Evolutionary conservation across 768 basidiomycete genomes (phyloP), one percentile per base, ranked within the genome.

Genomic region (Tricholoma flavovirens): DNA sequence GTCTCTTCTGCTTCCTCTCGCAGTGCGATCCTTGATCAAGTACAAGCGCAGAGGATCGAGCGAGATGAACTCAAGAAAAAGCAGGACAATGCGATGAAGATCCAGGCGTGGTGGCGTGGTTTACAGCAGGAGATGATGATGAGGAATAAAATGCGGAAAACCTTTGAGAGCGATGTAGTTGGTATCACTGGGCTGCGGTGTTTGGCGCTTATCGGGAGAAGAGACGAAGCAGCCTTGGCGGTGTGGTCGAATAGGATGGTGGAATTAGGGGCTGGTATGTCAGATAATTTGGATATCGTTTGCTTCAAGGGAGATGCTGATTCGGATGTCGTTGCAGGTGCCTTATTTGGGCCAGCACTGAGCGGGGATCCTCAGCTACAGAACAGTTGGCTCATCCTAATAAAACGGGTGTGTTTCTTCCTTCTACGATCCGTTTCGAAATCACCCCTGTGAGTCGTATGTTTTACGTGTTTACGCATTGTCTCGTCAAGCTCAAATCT

Each of bases 71-170:
- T 72, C 19, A 81, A 83, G 58, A 76, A 74, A 46, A 75, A 77
- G 56, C 75, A 79, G 46, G 87, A 89, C 22, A 78, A 72, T 46
- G 87, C 88, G 0, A 64, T 76, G 4, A 74, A 69, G 51, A 75
- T 93, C 22, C 90, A 92, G 64, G 78, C 82, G 15, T 87, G 80
- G 82, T 91, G 86, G 83, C 72, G 86, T 5, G 84, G 84, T 4
- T 61, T 71, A 5, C 61, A 62, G 30, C 78, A 80, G 52, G 73
- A 71, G 3, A 70, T 69, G 49, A 63, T 54, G 8, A 75, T 77
- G 11, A 75, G 79, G 61, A 63, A 57, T 35, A 67, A 78, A n/a
- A 63, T 92, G 67, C 71, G 77, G 52, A 62, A 51, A 26, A 56
- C 67, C 8, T 88, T 90, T 60, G 77, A 80, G 57, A 61, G 69